Evolutionary conservation across 1,139 yeast species (phyloP).

Genomic region (Diutina mesorugosa): DNA sequence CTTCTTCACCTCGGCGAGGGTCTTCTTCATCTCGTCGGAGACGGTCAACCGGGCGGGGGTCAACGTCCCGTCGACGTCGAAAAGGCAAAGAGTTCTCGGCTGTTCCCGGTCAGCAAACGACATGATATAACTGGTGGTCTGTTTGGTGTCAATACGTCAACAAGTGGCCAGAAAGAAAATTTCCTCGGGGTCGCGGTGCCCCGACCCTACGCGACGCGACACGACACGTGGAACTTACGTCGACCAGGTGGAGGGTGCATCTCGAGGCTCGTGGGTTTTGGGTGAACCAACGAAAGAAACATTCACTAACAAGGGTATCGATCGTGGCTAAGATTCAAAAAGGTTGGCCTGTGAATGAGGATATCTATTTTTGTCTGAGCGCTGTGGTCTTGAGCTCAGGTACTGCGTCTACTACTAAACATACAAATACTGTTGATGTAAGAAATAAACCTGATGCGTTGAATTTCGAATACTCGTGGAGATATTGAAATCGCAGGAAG

Average conservation of each 20-base stretch:
- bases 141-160: background rate
- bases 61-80: slow-evolving; percentile 97
- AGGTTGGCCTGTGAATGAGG: no score
- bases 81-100: slow-evolving; percentile 60
- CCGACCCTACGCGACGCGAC: background rate
- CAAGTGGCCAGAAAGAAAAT: slow-evolving; percentile 1
- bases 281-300: no score
- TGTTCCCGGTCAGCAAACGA: slow-evolving; percentile 40
- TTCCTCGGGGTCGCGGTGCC: background rate
- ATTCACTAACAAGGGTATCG: no score
- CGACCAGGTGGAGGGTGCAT: background rate
- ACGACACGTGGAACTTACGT: background rate
- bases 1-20: slow-evolving; percentile 65
- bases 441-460: no score
- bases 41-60: slow-evolving; percentile 89
- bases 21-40: slow-evolving; percentile 68
- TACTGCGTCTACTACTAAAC: no score
- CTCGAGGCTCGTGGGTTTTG: no score
- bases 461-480: no score
- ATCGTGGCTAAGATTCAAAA: no score
- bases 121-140: slow-evolving; percentile 14
- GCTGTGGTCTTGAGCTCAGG: no score
- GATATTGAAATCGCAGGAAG: no score
- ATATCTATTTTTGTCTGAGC: no score
- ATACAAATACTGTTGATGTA: no score